phyloP scores from a whole-genome alignment of 192 early-diverging fungal genomes.

The Linnemannia exigua region DNA sequence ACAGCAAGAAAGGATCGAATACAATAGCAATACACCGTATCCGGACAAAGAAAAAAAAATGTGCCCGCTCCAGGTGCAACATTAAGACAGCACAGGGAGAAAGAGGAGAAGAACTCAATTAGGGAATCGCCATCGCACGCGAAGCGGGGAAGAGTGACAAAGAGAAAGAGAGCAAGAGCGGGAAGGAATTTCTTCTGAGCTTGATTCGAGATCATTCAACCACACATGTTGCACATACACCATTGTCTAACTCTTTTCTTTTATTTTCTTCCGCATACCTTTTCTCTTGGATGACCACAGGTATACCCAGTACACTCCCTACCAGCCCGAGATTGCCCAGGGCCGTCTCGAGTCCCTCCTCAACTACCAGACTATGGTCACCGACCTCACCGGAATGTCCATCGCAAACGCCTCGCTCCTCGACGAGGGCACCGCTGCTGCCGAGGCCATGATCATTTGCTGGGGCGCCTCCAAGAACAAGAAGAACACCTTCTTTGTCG shows the following conservation, averaged over 20 bases:
- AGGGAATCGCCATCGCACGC: conserved; percentile 2
- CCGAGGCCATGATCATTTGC: conserved; percentile 97
- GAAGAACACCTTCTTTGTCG: conserved; percentile 93
- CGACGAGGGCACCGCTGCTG: conserved; percentile 99
- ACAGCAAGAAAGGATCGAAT: neutral
- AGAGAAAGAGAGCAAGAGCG: neutral
- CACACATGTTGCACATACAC: neutral
- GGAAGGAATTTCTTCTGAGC: neutral
- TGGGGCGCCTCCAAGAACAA: conserved; percentile 79
- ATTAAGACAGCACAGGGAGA: too few relatives aligned
- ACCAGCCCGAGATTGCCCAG: conserved; percentile 99
- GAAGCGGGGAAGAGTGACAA: neutral
- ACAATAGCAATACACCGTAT: neutral
- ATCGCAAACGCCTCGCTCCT: conserved; percentile 98
- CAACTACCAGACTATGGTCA: conserved; percentile 98
- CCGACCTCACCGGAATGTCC: conserved; percentile 94
- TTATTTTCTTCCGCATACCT: neutral
- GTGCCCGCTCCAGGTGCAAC: neutral
- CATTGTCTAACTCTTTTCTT: conserved; percentile 14
- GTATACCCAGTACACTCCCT: conserved; percentile 91
- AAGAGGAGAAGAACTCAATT: neutral
- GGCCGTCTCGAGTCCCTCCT: conserved; percentile 97
- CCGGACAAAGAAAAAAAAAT: neutral
- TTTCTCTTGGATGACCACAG: conserved; percentile 9
- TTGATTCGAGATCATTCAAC: neutral